Evolutionary conservation across 306 rosid genomes (phyloP), one percentile per base, ranked within the genome.

Genomic region (Arachis stenosperma): DNA sequence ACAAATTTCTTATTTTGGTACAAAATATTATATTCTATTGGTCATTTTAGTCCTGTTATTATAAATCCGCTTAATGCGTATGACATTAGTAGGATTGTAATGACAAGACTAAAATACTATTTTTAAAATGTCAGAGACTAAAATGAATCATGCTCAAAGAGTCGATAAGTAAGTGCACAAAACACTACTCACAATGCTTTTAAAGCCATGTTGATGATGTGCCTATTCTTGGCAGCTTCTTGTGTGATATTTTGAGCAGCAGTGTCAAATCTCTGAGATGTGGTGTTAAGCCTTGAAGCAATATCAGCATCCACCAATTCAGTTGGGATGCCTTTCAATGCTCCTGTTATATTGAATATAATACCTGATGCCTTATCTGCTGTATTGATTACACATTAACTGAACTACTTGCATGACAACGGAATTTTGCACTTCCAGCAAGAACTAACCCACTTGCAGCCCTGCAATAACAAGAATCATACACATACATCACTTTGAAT

Each of bases 281-380:
- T 84, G 8, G 88, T 81, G 80, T 69, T 41, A 12, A 91, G 83
- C 47, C 80, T 41, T 54, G 6, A 11, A 42, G 83, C 75, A 76
- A 70, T 72, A 9, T 64, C 65, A 22, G 3, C 44, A 53, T 65
- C 84, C 29, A 22, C 59, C 8, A 84, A 58, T 53, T 71, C 76
- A 53, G 36, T 17, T 43, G 69, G 41, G 51, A 89, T 54, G 9
- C 70, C 82, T 61, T 72, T 77, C 73, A 89, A 64, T 58, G 83
- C 89, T 65, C 66, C 81, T 51, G 93, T 86, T 71, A 91, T 86
- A 76, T 80, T 85, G 74, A 71, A 65, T 37, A 92, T 78, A 22
- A 86, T 86, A 53, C 78, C 67, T 61, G 96, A 78, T 46, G 93
- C 96, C 13, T 84, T 84, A 70, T 83, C 74, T 53, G 93, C 90